Percentiles rank a stretch among this genome's conserved stretches.
Evolutionary conservation across 352 stramenopile genomes (phyloP).

Genomic region (Aphanomyces astaci): DNA sequence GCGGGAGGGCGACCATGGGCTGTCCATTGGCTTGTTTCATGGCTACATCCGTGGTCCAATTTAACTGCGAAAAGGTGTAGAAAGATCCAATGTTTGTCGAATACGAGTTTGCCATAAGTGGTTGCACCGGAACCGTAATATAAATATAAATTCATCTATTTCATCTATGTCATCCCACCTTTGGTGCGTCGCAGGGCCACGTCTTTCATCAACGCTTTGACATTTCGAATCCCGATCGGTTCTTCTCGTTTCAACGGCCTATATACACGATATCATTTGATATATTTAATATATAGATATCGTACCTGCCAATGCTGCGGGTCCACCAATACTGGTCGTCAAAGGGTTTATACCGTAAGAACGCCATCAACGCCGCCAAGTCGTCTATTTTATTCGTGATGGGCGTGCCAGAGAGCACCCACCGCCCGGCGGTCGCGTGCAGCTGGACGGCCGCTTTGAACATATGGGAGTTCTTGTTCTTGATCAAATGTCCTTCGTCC

Average conservation of each 20-base stretch:
- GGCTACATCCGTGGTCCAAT: too few relatives aligned
- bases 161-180: too few relatives aligned
- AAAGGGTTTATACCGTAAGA: constrained; percentile 9
- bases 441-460: not conserved
- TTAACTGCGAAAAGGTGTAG: too few relatives aligned
- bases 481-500: constrained; percentile 7
- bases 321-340: constrained; percentile 3
- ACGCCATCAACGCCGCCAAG: not conserved
- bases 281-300: not conserved
- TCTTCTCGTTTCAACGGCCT: not conserved
- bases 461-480: not conserved
- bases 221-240: not conserved
- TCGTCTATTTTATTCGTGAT: constrained; percentile 10
- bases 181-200: not conserved
- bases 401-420: constrained; percentile 8
- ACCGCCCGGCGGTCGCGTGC: not conserved
- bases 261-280: not conserved
- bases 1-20: not conserved
- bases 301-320: not conserved
- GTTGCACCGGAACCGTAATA: too few relatives aligned
- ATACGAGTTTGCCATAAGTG: too few relatives aligned
- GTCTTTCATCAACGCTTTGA: constrained; percentile 10
- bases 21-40: constrained; percentile 2
- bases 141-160: too few relatives aligned
- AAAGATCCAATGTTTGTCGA: too few relatives aligned